Base-by-base conservation (phyloP, 1,139 yeast species). In the Sugiyamaella novakii region DNA sequence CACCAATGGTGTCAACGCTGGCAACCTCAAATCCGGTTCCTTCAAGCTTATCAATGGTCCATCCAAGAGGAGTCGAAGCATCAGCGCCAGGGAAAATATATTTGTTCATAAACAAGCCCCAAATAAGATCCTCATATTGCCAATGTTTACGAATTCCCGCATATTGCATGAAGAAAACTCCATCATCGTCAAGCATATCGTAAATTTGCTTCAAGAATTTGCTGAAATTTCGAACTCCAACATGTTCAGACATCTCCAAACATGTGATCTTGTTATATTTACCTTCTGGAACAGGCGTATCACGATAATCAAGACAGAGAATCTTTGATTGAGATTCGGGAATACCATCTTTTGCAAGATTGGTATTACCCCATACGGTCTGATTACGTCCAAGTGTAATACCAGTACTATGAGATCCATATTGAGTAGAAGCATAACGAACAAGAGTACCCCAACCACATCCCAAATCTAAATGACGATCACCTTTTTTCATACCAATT, bases 381-480 rank as follows among this genome's bases (percentile, higher is more conserved):
- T 88, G 96, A 74, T 89, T 88, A 66, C 77, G 83, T 65, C 96
- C 96, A 55, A 88, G 77, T 38, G 96, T 88, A 60, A 89, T 75
- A 72, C 96, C 96, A 50, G 96, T 88, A 51, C 87, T 95, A 48
- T 78, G 72, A 44, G 96, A 96, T 50, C 92, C 95, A 61, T 83
- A 83, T 67, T 84, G 84, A 57, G 84, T 78, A 2, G 95, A 86
- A 33, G 95, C 91, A 68, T 74, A 87, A 36, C 94, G 77, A 45
- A 95, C 88, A 68, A 91, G 78, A 51, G 96, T 86, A 66, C 97
- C 97, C 97, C 97, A 88, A 58, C 97, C 96, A 72, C 96, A 88
- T 53, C 96, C 96, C 56, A 88, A 74, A 66, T 88, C 97, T 58
- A 88, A 80, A 65, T 87, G 76, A 49, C 73, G 73, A 57, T 88